Percentiles rank a stretch among this genome's conserved stretches.
These are phyloP conservation scores for Suillus occidentalis DNA, from an alignment of 768 basidiomycete species.

Conservation along the genomic window DNA sequence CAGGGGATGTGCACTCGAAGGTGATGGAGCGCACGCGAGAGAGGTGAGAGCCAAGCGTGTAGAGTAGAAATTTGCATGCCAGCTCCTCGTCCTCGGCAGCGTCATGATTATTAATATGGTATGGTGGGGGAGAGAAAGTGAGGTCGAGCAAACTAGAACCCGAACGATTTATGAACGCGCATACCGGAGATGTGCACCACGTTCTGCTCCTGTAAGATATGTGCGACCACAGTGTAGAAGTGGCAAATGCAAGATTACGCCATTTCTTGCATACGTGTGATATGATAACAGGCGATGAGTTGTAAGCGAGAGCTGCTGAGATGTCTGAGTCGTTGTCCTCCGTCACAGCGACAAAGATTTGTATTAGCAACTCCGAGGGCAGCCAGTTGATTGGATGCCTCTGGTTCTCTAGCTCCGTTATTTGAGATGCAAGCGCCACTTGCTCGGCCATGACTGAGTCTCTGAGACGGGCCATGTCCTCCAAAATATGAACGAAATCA, in stretches of 20 bases:
- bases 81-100: constrained; percentile 13
- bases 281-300: constrained; percentile 38
- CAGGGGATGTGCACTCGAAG: constrained; percentile 31
- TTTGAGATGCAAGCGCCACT: constrained; percentile 29
- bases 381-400: constrained; percentile 51
- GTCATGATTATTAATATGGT: constrained; percentile 14
- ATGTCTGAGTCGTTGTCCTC: constrained; percentile 27
- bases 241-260: constrained; percentile 44
- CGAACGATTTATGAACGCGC: constrained; percentile 39
- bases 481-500: constrained; percentile 41
- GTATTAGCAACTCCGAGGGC: constrained; percentile 46
- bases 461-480: constrained; percentile 40
- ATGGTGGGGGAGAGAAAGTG: constrained; percentile 29
- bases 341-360: constrained; percentile 39
- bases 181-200: constrained; percentile 25
- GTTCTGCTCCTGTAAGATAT: constrained; percentile 30
- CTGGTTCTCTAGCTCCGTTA: constrained; percentile 38
- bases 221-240: constrained; percentile 46
- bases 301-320: constrained; percentile 25
- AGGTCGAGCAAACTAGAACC: constrained; percentile 35
- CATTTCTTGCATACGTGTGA: constrained; percentile 53
- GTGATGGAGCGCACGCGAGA: constrained; percentile 34
- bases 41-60: constrained; percentile 20
- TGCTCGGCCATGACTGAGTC: constrained; percentile 37
- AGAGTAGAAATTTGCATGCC: constrained; percentile 28